Percentiles rank a stretch among this genome's conserved stretches.
Evolutionary conservation across 768 basidiomycete genomes (phyloP).

Genomic region (Fomitopsis pulvina): DNA sequence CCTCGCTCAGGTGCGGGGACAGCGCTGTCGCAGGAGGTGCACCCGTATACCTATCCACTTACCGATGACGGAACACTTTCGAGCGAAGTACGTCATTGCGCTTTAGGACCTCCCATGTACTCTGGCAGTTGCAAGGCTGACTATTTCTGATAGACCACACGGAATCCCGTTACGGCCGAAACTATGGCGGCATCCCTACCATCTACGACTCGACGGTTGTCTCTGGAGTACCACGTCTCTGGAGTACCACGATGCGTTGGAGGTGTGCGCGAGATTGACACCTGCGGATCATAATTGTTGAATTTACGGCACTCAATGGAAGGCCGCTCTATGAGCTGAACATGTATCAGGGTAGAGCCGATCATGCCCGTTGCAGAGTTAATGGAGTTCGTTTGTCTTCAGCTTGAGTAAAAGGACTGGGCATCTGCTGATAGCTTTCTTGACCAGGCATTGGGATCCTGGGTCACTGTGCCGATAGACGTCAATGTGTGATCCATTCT

Average conservation of each 20-base stretch:
- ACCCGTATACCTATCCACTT: slow-evolving; percentile 35
- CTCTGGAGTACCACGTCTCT: slow-evolving; percentile 12
- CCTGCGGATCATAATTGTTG: slow-evolving; percentile 25
- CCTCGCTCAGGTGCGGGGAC: slow-evolving; percentile 20
- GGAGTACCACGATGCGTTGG: slow-evolving; percentile 22
- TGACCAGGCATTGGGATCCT: slow-evolving; percentile 32
- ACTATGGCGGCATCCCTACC: slow-evolving; percentile 8
- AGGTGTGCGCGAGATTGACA: slow-evolving; percentile 23
- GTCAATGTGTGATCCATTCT: slow-evolving; percentile 22
- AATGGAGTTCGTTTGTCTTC: slow-evolving; percentile 30
- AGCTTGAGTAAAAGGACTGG: background rate
- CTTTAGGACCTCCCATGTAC: slow-evolving; percentile 22
- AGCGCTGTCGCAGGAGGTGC: slow-evolving; percentile 31
- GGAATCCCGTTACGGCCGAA: slow-evolving; percentile 30
- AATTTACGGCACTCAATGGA: slow-evolving; percentile 27
- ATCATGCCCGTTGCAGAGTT: slow-evolving; percentile 43
- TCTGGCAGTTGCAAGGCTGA: slow-evolving; percentile 23
- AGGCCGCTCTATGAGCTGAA: slow-evolving; percentile 13
- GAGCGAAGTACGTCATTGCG: slow-evolving; percentile 19
- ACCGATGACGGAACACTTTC: slow-evolving; percentile 31
- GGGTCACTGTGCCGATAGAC: slow-evolving; percentile 20
- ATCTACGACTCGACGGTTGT: slow-evolving; percentile 21
- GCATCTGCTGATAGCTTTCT: background rate
- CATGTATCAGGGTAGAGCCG: slow-evolving; percentile 39
- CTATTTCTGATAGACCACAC: slow-evolving; percentile 36